These are phyloP conservation scores for Neofusicoccum sp. DNA, from an alignment of 2,329 filamentous ascomycete genomes.

Conservation along the genomic window DNA sequence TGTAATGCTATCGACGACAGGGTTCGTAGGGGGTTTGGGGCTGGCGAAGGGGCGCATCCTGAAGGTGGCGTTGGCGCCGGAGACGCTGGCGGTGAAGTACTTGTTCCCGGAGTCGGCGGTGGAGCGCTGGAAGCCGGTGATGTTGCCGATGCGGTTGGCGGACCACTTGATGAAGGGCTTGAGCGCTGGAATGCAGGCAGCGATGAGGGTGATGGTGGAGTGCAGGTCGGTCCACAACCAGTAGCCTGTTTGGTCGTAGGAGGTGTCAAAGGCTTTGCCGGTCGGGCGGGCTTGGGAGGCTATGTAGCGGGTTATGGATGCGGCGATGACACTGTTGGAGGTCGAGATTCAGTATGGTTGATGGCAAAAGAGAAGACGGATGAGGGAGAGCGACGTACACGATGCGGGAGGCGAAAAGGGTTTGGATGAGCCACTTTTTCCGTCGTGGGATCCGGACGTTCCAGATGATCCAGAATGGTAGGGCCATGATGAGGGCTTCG, in stretches of 20 bases:
- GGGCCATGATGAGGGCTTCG: neutral
- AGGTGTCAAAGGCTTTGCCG: neutral
- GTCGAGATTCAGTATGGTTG: neutral
- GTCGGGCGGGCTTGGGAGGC: neutral
- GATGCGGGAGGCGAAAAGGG: neutral
- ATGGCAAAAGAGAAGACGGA: neutral
- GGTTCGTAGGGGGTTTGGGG: no score
- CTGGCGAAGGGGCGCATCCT: no score
- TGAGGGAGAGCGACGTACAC: neutral
- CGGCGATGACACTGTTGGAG: neutral
- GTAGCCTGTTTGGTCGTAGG: constrained; percentile 8
- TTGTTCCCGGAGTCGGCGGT: no score
- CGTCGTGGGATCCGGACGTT: neutral
- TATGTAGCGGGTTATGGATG: neutral
- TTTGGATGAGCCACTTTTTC: neutral
- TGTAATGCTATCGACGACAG: no score
- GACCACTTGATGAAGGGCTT: constrained; percentile 6
- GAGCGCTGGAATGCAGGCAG: neutral
- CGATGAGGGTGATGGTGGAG: constrained; percentile 5
- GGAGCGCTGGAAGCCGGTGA: no score
- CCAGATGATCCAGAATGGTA: neutral
- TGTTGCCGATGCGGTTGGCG: neutral
- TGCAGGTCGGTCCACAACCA: constrained; percentile 7
- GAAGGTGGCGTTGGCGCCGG: no score
- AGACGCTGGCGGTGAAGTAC: no score